Conservation (phyloP, 140 eudicot species). For the Cichorium intybus region DNA sequence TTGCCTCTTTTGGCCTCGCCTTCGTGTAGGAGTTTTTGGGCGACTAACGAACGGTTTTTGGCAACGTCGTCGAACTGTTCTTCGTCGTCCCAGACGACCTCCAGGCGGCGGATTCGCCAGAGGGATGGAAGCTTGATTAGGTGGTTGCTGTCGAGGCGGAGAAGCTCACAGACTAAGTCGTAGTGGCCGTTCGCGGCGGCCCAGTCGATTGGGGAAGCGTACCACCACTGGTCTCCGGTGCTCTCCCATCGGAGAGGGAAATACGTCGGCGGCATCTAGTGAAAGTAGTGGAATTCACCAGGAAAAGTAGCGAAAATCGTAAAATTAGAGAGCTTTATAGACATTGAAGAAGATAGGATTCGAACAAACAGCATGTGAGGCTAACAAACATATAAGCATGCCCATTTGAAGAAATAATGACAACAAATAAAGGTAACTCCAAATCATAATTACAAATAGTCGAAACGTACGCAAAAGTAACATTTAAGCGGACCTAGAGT, state of each 20-base stretch:
- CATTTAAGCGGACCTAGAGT: too few species aligned
- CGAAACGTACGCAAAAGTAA: conserved; percentile 11
- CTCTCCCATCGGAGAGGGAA: conserved; percentile 98
- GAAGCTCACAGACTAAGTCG: conserved; percentile 88
- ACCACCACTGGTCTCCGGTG: conserved; percentile 99
- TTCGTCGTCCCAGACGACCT: conserved; percentile 94
- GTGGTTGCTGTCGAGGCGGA: conserved; percentile 87
- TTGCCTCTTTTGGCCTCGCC: conserved; percentile 55
- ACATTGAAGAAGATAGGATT: conserved; percentile 15
- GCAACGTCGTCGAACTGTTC: conserved; percentile 85
- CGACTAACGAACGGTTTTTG: conserved; percentile 64
- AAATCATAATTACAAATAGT: conserved; percentile 24
- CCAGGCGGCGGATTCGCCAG: conserved; percentile 88
- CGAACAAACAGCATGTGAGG: conserved; percentile 39
- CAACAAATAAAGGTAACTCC: conserved; percentile 29
- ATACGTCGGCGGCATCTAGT: conserved; percentile 63
- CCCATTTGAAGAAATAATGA: conserved; percentile 37
- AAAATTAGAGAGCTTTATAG: conserved; percentile 14
- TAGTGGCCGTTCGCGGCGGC: conserved; percentile 98
- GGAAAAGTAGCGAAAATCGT: conserved; percentile 3
- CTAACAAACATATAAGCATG: conserved; percentile 23
- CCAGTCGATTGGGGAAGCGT: conserved; percentile 94
- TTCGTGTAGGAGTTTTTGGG: conserved; percentile 59
- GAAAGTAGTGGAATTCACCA: conserved; percentile 3
- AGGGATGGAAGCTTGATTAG: conserved; percentile 79